A percentile compares a stretch with the other conserved stretches of the same genome.
Evolutionary conservation across 495 filamentous ascomycete species (phyloP).

Genomic region (Penicillium maclennaniae): DNA sequence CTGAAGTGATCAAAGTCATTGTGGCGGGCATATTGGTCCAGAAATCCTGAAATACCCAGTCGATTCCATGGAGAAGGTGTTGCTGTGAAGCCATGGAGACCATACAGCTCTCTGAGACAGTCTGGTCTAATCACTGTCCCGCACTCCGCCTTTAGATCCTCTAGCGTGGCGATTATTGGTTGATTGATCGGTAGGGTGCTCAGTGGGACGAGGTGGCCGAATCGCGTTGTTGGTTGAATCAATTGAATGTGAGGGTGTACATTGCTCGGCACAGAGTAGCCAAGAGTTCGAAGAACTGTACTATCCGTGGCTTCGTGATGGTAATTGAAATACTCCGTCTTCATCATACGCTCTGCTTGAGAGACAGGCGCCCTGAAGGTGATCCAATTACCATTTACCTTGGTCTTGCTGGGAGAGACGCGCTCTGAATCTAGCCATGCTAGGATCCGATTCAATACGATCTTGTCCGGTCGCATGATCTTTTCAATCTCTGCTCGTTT

Average conservation of each 20-base stretch:
- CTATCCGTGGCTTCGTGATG: conserved; percentile 31
- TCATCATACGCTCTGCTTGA: conserved; percentile 51
- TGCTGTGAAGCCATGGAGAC: conserved; percentile 44
- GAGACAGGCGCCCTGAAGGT: conserved; percentile 47
- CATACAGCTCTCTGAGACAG: conserved; percentile 60
- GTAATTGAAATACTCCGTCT: conserved; percentile 53
- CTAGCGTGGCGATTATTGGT: conserved; percentile 20
- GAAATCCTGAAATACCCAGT: conserved; percentile 66
- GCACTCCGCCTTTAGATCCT: conserved; percentile 38
- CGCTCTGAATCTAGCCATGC: conserved; percentile 49
- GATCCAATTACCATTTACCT: conserved; percentile 54
- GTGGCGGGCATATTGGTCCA: conserved; percentile 62
- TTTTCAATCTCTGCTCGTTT: conserved; percentile 51
- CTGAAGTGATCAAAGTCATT: conserved; percentile 55
- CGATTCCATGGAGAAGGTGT: conserved; percentile 38
- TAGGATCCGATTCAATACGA: conserved; percentile 38
- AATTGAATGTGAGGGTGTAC: conserved; percentile 46
- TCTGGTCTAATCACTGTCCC: conserved; percentile 50
- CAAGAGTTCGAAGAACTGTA: conserved; percentile 48
- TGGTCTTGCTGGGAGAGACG: conserved; percentile 39
- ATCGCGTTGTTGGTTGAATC: conserved; percentile 56
- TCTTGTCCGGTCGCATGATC: conserved; percentile 45
- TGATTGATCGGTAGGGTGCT: conserved; percentile 15
- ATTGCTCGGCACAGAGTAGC: conserved; percentile 55
- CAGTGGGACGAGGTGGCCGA: conserved; percentile 36